Evolutionary conservation across 805 yeast genomes (phyloP).

Genomic region (Monosporozyma unispora): DNA sequence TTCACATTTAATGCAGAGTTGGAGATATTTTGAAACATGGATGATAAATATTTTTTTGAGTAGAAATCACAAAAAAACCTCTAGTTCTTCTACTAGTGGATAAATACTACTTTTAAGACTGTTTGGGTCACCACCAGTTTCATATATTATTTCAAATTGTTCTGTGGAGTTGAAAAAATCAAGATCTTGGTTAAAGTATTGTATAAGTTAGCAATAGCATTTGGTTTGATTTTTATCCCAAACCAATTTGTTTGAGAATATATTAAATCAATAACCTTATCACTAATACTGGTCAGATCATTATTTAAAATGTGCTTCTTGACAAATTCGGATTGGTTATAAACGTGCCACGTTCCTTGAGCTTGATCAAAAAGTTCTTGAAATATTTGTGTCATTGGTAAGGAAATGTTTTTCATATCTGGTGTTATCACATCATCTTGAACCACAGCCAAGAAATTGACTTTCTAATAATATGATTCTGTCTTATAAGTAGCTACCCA

Average conservation of each 20-base stretch:
- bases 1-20: constrained; percentile 3
- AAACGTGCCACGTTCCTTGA: constrained; percentile 27
- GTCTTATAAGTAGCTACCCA: constrained; percentile 33
- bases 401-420: not conserved
- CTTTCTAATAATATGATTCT: constrained; percentile 7
- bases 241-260: constrained; percentile 57
- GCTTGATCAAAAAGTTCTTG: constrained; percentile 1
- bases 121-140: constrained; percentile 55
- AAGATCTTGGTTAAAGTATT: constrained; percentile 18
- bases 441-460: constrained; percentile 3
- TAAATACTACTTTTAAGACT: constrained; percentile 38
- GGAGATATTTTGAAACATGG: constrained; percentile 14
- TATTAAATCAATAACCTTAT: constrained; percentile 37
- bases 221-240: constrained; percentile 42
- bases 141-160: constrained; percentile 38
- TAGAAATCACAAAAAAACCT: constrained; percentile 10
- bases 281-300: constrained; percentile 17
- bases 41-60: constrained; percentile 6
- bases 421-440: constrained; percentile 3
- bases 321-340: constrained; percentile 20
- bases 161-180: constrained; percentile 15
- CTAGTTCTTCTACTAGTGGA: constrained; percentile 36
- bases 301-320: constrained; percentile 10
- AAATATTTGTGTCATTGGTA: not conserved
- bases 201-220: constrained; percentile 34